Percentiles rank a stretch among this genome's conserved stretches.
Conservation (phyloP, 805 yeast species). For the Kazachstania taianensis region DNA sequence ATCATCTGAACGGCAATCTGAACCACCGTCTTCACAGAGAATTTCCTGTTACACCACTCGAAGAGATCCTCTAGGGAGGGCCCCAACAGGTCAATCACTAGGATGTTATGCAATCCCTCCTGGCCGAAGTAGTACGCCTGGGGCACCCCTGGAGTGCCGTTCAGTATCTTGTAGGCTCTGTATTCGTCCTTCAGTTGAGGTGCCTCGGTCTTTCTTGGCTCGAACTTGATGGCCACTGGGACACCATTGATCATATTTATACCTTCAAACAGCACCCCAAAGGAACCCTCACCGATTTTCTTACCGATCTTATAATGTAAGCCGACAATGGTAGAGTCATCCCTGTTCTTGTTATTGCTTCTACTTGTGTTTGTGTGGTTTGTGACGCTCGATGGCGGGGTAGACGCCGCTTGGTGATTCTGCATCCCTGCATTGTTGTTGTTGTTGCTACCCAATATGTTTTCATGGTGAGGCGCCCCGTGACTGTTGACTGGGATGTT, state of each 20-base stretch:
- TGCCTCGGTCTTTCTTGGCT: slow-evolving; percentile 93
- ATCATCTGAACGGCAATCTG: slow-evolving; percentile 95
- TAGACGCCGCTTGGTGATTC: slow-evolving; percentile 1
- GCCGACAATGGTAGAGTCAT: slow-evolving; percentile 48
- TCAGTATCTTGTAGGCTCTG: slow-evolving; percentile 81
- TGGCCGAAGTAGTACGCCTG: slow-evolving; percentile 97
- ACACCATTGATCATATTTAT: slow-evolving; percentile 82
- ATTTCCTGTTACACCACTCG: slow-evolving; percentile 96
- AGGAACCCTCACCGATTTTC: slow-evolving; percentile 97
- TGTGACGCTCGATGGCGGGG: slow-evolving; percentile 3
- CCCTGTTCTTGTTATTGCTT: not conserved
- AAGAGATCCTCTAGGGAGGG: slow-evolving; percentile 93
- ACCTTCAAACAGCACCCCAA: slow-evolving; percentile 96
- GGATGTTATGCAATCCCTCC: slow-evolving; percentile 91
- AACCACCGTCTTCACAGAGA: slow-evolving; percentile 78
- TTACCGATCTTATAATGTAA: slow-evolving; percentile 94
- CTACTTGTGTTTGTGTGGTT: not conserved
- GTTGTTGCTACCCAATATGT: no score
- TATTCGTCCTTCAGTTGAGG: slow-evolving; percentile 96
- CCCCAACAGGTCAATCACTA: slow-evolving; percentile 89
- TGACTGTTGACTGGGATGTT: slow-evolving; percentile 5
- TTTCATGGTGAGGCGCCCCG: not conserved
- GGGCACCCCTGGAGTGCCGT: slow-evolving; percentile 80
- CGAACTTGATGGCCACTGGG: slow-evolving; percentile 94
- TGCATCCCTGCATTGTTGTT: not conserved